A percentile compares a stretch with the other conserved stretches of the same genome.
Evolutionary conservation across 1,284 basidiomycete species (phyloP).

Genomic region (Rhizoctonia solani): DNA sequence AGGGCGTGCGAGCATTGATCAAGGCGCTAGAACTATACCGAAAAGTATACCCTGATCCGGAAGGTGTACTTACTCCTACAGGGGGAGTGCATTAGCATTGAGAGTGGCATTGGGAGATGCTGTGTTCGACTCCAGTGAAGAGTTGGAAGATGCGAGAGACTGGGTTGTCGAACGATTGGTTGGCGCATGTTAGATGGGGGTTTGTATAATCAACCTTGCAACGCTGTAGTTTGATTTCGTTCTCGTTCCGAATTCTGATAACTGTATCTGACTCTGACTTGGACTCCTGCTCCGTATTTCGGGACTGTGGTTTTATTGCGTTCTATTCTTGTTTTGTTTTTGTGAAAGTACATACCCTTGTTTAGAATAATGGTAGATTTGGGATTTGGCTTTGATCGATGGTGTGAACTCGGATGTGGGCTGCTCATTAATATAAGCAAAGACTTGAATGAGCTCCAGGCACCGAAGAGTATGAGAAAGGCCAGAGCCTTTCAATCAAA

Average conservation of each 20-base stretch:
- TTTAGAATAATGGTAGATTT: no score
- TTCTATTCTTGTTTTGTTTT: no score
- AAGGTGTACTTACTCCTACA: slow-evolving; percentile 4
- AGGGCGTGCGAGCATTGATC: slow-evolving; percentile 16
- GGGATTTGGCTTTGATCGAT: no score
- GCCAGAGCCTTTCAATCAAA: no score
- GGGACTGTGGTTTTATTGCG: no score
- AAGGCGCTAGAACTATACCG: slow-evolving; percentile 28
- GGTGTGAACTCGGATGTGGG: no score
- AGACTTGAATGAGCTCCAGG: no score
- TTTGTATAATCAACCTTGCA: neutral
- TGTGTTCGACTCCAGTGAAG: slow-evolving; percentile 32
- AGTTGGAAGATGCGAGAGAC: slow-evolving; percentile 34
- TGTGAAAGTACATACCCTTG: no score
- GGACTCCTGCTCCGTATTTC: no score
- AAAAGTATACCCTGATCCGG: slow-evolving; percentile 28
- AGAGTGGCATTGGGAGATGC: slow-evolving; percentile 23
- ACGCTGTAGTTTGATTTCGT: neutral
- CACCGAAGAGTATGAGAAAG: no score
- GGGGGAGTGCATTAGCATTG: slow-evolving; percentile 1
- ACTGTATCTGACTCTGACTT: no score
- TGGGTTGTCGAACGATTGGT: slow-evolving; percentile 28
- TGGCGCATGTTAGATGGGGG: neutral
- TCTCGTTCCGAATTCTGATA: neutral
- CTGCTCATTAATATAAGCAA: no score